Base-by-base conservation (phyloP, 306 rosid genomes). In the Vigna mungo region DNA sequence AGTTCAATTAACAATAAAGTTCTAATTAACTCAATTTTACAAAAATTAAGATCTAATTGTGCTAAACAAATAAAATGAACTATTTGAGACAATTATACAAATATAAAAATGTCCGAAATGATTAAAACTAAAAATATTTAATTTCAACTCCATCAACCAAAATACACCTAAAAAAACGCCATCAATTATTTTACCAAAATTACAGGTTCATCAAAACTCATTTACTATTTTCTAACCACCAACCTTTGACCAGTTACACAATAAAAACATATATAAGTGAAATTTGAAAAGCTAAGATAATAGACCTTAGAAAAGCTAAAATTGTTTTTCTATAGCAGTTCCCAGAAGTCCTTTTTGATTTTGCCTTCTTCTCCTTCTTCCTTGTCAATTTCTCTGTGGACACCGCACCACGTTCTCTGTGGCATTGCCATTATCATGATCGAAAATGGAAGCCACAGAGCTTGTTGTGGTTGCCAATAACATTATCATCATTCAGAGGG, bases 381-480 rank as follows among this genome's bases (percentile, higher is more conserved):
- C 61, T 76, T 41, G 48, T 54, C 44, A 34, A 39, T 43, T 11
- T 43, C 14, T 11, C 54, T 56, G 15, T 75, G 56, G 59, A 32
- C 62, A 23, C 27, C 60, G 43, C 17, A 71, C 37, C 63, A 32
- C 67, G 53, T 13, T 4, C 10, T 51, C 55, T 53, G 59, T 0
- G 27, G 5, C n/a, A 88, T 81, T 79, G 78, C 79, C 85, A 87
- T 85, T 81, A 86, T 89, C 85, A 78, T 34, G 16, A 81, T 56
- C 83, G 79, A 62, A 77, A 86, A 82, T 66, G 34, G 79, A 61
- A 79, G 66, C 30, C 73, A 44, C 64, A 58, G 25, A 72, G 76
- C 79, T 79, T 86, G 86, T 70, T 87, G 89, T 88, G 91, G 84
- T 82, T 81, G 79, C 79, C 82, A 85, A 83, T 81, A 82, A 41